These are phyloP conservation scores for Backusella tuberculispora DNA, from an alignment of 192 early-diverging fungal species.

Conservation along the genomic window DNA sequence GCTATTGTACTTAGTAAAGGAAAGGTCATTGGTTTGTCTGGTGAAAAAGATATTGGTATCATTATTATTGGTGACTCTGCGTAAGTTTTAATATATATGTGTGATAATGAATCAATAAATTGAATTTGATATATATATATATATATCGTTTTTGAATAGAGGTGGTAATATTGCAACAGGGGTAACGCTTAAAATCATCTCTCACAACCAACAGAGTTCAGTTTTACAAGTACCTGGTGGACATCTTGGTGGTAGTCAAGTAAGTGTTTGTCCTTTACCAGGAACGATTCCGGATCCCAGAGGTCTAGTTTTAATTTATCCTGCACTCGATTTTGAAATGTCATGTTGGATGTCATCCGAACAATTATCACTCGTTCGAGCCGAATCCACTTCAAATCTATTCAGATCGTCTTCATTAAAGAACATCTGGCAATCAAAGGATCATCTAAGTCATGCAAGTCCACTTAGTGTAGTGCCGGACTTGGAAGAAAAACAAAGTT, in stretches of 20 bases:
- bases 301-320: constrained; percentile 88
- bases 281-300: constrained; percentile 63
- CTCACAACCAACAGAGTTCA: constrained; percentile 31
- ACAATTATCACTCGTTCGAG: constrained; percentile 61
- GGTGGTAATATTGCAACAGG: constrained; percentile 89
- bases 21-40: constrained; percentile 73
- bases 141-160: constrained; percentile 39
- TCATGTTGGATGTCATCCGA: constrained; percentile 87
- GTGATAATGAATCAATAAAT: constrained; percentile 17
- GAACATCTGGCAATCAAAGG: constrained; percentile 52
- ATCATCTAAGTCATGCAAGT: constrained; percentile 66
- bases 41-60: constrained; percentile 68
- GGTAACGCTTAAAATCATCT: constrained; percentile 79
- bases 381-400: constrained; percentile 54
- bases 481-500: constrained; percentile 38
- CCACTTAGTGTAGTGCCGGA: constrained; percentile 65
- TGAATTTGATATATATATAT: background rate
- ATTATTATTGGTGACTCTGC: constrained; percentile 91
- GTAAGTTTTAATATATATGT: constrained; percentile 53
- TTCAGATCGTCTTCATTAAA: constrained; percentile 32
- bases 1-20: constrained; percentile 78
- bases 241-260: background rate
- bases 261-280: background rate
- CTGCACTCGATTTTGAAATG: constrained; percentile 89
- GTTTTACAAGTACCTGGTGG: background rate